Conservation (phyloP, 441 rosid species). For the Erodium trifolium region DNA sequence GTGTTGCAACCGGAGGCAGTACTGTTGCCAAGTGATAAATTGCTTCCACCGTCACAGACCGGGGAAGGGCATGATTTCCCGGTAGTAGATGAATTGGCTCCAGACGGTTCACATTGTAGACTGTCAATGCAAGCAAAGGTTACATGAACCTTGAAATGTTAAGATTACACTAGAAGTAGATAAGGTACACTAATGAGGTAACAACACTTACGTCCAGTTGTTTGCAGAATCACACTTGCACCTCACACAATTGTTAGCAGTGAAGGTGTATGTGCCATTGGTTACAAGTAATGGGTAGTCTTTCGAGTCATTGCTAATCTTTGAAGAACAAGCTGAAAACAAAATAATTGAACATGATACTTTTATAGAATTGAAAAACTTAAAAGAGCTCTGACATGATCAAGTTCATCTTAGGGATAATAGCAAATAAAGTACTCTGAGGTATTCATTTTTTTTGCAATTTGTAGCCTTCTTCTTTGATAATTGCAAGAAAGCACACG, state of each 20-base stretch:
- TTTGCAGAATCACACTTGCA: conserved; percentile 48
- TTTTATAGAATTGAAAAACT: no score
- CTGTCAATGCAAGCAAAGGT: conserved; percentile 30
- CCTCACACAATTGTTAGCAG: conserved; percentile 59
- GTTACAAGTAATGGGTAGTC: conserved; percentile 46
- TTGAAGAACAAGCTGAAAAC: conserved; percentile 62
- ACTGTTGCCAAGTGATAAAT: conserved; percentile 34
- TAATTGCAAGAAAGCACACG: no score
- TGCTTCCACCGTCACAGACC: conserved; percentile 31
- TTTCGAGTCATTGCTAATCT: conserved; percentile 36
- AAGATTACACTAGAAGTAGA: background rate
- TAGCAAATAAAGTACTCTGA: no score
- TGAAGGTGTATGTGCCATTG: conserved; percentile 45
- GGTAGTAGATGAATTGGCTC: conserved; percentile 21
- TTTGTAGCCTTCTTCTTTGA: no score
- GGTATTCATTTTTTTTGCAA: no score
- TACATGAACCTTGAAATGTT: background rate
- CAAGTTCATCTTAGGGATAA: background rate
- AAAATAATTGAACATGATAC: background rate
- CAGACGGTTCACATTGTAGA: conserved; percentile 54
- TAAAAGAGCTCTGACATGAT: background rate
- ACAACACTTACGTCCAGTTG: conserved; percentile 52
- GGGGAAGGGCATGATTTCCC: conserved; percentile 46
- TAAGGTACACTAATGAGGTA: background rate
- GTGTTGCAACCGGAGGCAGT: conserved; percentile 30